A percentile compares a stretch with the other conserved stretches of the same genome.
phyloP scores from a whole-genome alignment of 352 stramenopile genomes.

The Saprolegnia diclina region DNA sequence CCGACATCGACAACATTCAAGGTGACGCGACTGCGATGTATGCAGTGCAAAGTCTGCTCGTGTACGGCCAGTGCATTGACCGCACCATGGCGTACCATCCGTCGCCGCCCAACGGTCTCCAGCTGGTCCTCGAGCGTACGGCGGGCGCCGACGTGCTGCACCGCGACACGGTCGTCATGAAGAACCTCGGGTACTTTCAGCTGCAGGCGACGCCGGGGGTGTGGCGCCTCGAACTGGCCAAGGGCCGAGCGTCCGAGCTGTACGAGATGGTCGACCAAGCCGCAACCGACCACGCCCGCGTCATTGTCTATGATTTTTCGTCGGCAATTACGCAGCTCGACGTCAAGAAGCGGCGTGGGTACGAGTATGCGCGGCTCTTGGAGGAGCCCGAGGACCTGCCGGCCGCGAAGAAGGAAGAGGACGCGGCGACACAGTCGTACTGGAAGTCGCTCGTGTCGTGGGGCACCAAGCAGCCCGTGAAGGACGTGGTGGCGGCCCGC shows the following conservation, averaged over 20 bases:
- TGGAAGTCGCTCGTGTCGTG: conserved; percentile 70
- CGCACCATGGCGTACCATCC: conserved; percentile 58
- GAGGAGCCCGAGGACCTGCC: conserved; percentile 28
- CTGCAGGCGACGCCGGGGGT: conserved; percentile 95
- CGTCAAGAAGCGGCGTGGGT: conserved; percentile 88
- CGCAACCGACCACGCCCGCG: conserved; percentile 31
- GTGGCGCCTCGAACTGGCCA: conserved; percentile 88
- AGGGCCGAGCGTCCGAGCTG: conserved; percentile 61
- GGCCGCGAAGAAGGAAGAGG: not conserved
- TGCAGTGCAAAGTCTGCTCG: conserved; percentile 82
- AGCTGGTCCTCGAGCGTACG: conserved; percentile 85
- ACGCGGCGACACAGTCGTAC: conserved; percentile 35
- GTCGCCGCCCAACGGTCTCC: conserved; percentile 83
- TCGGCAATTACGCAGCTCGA: conserved; percentile 82
- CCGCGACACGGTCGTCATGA: conserved; percentile 98
- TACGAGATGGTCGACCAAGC: conserved; percentile 59
- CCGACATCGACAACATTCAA: conserved; percentile 91
- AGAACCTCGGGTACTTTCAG: conserved; percentile 99
- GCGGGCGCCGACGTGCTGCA: conserved; percentile 47
- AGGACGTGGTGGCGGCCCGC: not conserved
- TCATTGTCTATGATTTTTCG: conserved; percentile 83
- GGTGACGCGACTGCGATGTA: conserved; percentile 76
- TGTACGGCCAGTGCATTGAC: conserved; percentile 88
- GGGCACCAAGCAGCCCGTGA: conserved; percentile 41
- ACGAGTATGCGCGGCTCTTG: conserved; percentile 71